These are phyloP conservation scores for Collybia sordida DNA, from an alignment of 768 basidiomycete genomes.

Conservation along the genomic window DNA sequence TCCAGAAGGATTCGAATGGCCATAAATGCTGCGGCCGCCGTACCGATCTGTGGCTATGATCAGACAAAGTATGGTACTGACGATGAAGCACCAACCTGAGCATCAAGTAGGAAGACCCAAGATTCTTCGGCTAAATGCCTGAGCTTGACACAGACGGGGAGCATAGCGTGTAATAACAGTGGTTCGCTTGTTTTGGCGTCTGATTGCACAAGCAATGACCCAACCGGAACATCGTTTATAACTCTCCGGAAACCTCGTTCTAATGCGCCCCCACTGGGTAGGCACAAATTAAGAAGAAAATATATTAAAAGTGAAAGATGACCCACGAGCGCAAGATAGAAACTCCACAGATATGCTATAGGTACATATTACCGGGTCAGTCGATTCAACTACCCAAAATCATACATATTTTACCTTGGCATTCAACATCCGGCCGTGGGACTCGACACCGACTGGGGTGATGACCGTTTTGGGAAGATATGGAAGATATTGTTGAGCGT, in stretches of 20 bases:
- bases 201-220: conserved; percentile 89
- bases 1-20: conserved; percentile 91
- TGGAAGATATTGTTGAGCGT: conserved; percentile 82
- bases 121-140: conserved; percentile 63
- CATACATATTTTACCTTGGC: conserved; percentile 49
- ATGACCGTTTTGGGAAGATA: conserved; percentile 56
- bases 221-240: conserved; percentile 81
- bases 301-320: not conserved
- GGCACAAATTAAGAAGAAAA: conserved; percentile 7
- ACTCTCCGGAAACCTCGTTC: conserved; percentile 90
- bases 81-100: conserved; percentile 53
- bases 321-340: conserved; percentile 86
- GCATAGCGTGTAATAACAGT: conserved; percentile 74
- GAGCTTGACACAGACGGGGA: conserved; percentile 73
- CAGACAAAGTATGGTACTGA: not conserved
- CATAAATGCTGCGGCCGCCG: conserved; percentile 93
- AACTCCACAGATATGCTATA: conserved; percentile 82
- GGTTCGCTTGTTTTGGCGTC: conserved; percentile 86
- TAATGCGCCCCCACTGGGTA: conserved; percentile 87
- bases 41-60: conserved; percentile 66
- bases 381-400: not conserved
- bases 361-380: not conserved
- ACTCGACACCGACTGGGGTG: conserved; percentile 64
- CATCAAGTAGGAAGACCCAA: conserved; percentile 88
- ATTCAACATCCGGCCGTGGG: conserved; percentile 61